Base-by-base conservation (phyloP, 495 filamentous ascomycete species). In the Penicillium bialowiezense region DNA sequence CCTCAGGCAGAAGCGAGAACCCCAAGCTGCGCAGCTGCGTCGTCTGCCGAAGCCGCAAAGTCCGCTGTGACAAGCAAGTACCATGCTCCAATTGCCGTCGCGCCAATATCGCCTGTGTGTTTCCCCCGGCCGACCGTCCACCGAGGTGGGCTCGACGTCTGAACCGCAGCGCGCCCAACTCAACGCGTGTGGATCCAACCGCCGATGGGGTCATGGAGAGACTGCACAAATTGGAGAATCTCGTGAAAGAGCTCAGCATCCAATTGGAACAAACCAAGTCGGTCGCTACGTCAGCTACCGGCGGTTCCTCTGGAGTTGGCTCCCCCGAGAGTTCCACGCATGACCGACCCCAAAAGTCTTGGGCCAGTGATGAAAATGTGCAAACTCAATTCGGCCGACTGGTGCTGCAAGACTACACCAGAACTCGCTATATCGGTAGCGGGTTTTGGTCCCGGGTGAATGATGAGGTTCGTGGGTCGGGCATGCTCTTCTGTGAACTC, bases 51-150 rank as follows among this genome's bases (percentile, higher is more conserved):
- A 68, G 62, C 12, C 77, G 82, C 15, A 85, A 87, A 71, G 84
- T 87, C 32, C 82, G 83, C 21, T 88, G 85, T 55, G 80, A 87
- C 62, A 88, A 85, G 56, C 76, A 77, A 17, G 76, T 74, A 15
- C 84, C 85, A 17, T 88, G 84, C 56, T 78, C 81, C 5, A 84
- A 83, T 59, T 88, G 85, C 61, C 75, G 75, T 44, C 80, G 77
- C 3, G 82, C 81, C 10, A 78, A 78, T 53, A 79, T 84, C 46
- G 66, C 72, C 5, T 85, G 82, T 55, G 64, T 81, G 49, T 67
- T 74, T 45, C 80, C 80, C 0, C 62, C 69, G 3, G 54, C 50
- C 12, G 68, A 76, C 49, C 71, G 67, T 7, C 64, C 73, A 12
- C 76, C 76, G 46, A 68, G 72, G 63, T 80, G 79, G 78, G 70